phyloP scores from a whole-genome alignment of 2,329 filamentous ascomycete species.

The Hymenoscyphus fructigenus region DNA sequence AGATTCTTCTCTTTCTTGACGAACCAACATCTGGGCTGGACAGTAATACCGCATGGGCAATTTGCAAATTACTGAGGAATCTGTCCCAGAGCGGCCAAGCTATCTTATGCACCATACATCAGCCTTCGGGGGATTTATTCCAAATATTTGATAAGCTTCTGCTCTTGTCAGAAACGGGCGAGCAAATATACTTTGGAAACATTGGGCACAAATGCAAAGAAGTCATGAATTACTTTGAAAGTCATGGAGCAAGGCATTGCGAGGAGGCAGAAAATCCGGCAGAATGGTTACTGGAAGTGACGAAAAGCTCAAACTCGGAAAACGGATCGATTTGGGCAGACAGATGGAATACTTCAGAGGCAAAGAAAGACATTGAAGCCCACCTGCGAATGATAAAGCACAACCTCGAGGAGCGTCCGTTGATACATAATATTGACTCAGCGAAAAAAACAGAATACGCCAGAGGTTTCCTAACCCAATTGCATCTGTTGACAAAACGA shows the following conservation, averaged over 20 bases:
- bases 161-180: conserved; percentile 71
- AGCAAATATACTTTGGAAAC: conserved; percentile 50
- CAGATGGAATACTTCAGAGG: conserved; percentile 47
- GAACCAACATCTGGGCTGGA: conserved; percentile 38
- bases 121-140: conserved; percentile 89
- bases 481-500: conserved; percentile 52
- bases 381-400: conserved; percentile 28
- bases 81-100: conserved; percentile 83
- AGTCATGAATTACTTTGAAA: conserved; percentile 64
- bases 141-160: conserved; percentile 81
- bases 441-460: conserved; percentile 54
- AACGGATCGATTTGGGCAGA: conserved; percentile 48
- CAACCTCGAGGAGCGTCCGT: background rate
- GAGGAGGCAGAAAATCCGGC: conserved; percentile 73
- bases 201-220: conserved; percentile 51
- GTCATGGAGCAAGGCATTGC: conserved; percentile 63
- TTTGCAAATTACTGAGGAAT: conserved; percentile 82
- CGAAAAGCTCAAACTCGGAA: background rate
- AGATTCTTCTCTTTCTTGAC: conserved; percentile 84
- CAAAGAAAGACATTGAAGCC: conserved; percentile 29
- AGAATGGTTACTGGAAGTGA: conserved; percentile 68
- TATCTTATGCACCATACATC: conserved; percentile 91
- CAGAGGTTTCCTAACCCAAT: conserved; percentile 60
- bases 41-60: conserved; percentile 56
- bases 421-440: no score